Evolutionary conservation across 768 basidiomycete species (phyloP).

Genomic region (Brasilioporus rufonigricans): DNA sequence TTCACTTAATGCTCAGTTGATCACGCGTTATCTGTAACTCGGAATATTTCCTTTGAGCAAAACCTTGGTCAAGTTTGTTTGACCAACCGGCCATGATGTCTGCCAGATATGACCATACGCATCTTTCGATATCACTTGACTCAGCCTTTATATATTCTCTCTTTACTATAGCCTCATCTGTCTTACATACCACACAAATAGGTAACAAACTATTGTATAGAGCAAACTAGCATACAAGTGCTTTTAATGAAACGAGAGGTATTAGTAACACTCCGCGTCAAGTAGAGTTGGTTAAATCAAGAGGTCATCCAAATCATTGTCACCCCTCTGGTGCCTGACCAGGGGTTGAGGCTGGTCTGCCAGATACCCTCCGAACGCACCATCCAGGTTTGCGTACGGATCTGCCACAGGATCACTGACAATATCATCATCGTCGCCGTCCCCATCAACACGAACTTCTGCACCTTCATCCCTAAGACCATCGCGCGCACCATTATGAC

Average conservation of each 20-base stretch:
- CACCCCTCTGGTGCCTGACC: constrained; percentile 37
- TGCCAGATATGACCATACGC: neutral
- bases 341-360: constrained; percentile 74
- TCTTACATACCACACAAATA: constrained; percentile 11
- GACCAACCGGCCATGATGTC: neutral
- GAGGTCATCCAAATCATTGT: constrained; percentile 62
- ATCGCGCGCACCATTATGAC: constrained; percentile 2
- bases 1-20: constrained; percentile 32
- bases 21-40: neutral
- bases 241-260: neutral
- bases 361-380: constrained; percentile 70
- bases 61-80: neutral
- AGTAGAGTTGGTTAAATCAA: constrained; percentile 44
- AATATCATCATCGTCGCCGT: constrained; percentile 43
- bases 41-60: neutral
- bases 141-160: neutral
- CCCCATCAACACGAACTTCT: constrained; percentile 28
- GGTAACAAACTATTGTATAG: neutral
- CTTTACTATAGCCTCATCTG: neutral
- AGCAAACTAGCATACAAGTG: constrained; percentile 3
- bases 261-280: neutral
- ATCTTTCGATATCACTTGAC: neutral
- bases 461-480: constrained; percentile 25
- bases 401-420: constrained; percentile 41
- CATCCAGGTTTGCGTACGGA: constrained; percentile 81